These are phyloP conservation scores for Ogataea wickerhamii DNA, from an alignment of 805 yeast species.

Conservation along the genomic window DNA sequence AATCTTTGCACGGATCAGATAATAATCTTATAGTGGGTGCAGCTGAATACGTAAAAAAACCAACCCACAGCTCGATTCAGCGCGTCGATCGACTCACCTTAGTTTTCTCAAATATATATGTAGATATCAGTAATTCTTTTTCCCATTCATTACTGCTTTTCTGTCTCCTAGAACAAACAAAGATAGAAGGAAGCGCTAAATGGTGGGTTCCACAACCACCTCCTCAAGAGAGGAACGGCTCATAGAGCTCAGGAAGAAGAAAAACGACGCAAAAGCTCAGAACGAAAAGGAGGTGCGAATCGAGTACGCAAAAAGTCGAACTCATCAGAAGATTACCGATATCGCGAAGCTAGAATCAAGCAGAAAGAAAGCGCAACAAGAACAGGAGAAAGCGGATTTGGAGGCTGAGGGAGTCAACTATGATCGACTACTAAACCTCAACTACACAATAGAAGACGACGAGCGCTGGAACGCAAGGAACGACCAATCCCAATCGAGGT, in stretches of 20 bases:
- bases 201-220: too few relatives aligned
- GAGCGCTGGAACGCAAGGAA: conserved; percentile 55
- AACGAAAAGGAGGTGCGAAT: conserved; percentile 36
- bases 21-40: too few relatives aligned
- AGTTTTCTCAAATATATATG: too few relatives aligned
- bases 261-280: conserved; percentile 22
- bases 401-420: conserved; percentile 37
- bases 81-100: too few relatives aligned
- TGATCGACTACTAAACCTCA: conserved; percentile 45
- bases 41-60: too few relatives aligned
- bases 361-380: conserved; percentile 36
- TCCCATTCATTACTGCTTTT: too few relatives aligned
- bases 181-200: too few relatives aligned
- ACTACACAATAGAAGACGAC: conserved; percentile 60
- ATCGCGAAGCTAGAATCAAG: conserved; percentile 31
- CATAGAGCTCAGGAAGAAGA: conserved; percentile 28
- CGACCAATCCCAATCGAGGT: conserved; percentile 22
- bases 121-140: too few relatives aligned
- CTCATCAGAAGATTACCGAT: conserved; percentile 24
- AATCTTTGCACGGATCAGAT: too few relatives aligned
- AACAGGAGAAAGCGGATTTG: conserved; percentile 35
- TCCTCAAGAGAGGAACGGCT: conserved; percentile 9
- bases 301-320: conserved; percentile 30
- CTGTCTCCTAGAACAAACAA: too few relatives aligned
- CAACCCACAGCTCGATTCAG: too few relatives aligned